phyloP scores from a whole-genome alignment of 2,329 filamentous ascomycete genomes.

The Pseudocercospora cruenta region DNA sequence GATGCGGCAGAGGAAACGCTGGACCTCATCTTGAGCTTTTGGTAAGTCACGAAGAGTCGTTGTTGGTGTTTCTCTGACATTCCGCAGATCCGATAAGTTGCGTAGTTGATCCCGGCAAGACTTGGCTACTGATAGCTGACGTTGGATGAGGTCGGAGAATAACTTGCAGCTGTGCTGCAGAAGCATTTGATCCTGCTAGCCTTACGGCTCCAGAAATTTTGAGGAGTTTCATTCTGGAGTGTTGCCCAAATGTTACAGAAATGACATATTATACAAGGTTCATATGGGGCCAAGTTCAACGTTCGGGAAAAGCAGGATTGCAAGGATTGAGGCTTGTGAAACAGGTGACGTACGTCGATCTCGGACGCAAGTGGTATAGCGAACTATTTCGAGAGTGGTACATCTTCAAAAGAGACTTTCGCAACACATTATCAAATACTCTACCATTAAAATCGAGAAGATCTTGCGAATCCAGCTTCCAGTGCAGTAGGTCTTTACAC shows the following conservation, averaged over 20 bases:
- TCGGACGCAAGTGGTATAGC: not conserved
- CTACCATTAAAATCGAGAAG: too few species aligned
- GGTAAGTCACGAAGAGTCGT: not conserved
- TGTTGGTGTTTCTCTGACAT: constrained; percentile 4
- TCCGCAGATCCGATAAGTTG: not conserved
- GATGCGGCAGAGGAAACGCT: constrained; percentile 1
- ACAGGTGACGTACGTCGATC: constrained; percentile 3
- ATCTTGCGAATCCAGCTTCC: too few species aligned
- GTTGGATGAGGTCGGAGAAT: not conserved
- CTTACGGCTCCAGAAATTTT: not conserved
- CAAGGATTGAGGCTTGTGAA: not conserved
- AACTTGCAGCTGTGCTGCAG: not conserved
- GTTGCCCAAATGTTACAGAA: not conserved
- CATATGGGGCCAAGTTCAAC: not conserved
- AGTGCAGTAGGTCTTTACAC: too few species aligned
- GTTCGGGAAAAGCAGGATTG: constrained; percentile 2
- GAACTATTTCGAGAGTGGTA: too few species aligned
- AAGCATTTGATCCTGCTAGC: not conserved
- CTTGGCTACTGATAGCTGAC: not conserved
- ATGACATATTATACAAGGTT: constrained; percentile 1
- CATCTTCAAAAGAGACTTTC: not conserved
- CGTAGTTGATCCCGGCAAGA: not conserved
- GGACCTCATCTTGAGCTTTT: constrained; percentile 1
- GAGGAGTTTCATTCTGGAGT: not conserved
- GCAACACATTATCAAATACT: not conserved